Percentiles rank a stretch among this genome's conserved stretches.
phyloP scores from a whole-genome alignment of 176 grass and related monocot species.

The Oryza brachyantha region DNA sequence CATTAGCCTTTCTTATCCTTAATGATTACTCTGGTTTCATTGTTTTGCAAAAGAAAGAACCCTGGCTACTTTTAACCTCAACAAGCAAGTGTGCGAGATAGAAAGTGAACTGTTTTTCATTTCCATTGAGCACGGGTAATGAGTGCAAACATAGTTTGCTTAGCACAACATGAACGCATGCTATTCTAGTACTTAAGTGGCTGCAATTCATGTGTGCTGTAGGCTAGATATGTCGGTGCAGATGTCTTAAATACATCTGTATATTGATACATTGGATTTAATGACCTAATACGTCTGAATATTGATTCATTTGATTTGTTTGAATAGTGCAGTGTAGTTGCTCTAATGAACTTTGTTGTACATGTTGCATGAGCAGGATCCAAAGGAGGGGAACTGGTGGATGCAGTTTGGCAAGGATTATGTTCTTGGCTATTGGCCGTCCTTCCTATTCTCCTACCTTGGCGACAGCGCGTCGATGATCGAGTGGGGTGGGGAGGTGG shows the following conservation, averaged over 20 bases:
- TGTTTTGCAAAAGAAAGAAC: constrained; percentile 41
- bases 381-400: constrained; percentile 95
- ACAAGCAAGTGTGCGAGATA: constrained; percentile 23
- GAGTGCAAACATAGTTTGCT: constrained; percentile 26
- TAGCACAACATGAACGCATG: constrained; percentile 10
- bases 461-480: constrained; percentile 76
- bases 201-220: neutral
- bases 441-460: constrained; percentile 87
- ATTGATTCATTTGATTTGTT: neutral
- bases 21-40: constrained; percentile 42
- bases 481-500: constrained; percentile 94
- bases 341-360: neutral
- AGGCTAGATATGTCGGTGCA: neutral
- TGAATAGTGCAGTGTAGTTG: too few relatives aligned
- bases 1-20: constrained; percentile 33
- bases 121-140: constrained; percentile 43
- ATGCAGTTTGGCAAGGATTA: constrained; percentile 90
- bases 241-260: neutral
- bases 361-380: constrained; percentile 54
- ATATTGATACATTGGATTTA: neutral
- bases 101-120: constrained; percentile 24
- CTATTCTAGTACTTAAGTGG: neutral
- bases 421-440: constrained; percentile 87
- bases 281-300: neutral
- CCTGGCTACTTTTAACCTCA: constrained; percentile 45